A percentile compares a stretch with the other conserved stretches of the same genome.
Evolutionary conservation across 805 yeast genomes (phyloP).

Genomic region (Kluyveromyces wickerhamii): DNA sequence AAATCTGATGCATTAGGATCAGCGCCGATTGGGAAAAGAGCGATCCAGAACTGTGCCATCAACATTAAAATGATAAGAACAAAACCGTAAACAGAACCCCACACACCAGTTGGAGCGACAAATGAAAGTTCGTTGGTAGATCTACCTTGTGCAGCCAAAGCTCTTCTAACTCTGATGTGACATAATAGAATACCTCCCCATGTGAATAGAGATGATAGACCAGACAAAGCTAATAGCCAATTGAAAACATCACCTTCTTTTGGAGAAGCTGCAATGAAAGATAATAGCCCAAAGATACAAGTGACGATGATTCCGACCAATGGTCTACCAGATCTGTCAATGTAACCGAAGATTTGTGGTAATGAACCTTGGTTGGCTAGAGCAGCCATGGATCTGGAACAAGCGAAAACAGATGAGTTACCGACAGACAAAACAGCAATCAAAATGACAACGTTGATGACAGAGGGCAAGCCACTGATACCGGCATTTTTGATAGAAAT

Average conservation of each 20-base stretch:
- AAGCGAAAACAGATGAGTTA: slow-evolving; percentile 62
- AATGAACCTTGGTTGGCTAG: slow-evolving; percentile 57
- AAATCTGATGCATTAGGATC: slow-evolving; percentile 47
- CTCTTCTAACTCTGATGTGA: slow-evolving; percentile 58
- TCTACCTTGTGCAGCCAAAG: slow-evolving; percentile 59
- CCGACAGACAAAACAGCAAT: slow-evolving; percentile 65
- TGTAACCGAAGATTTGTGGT: slow-evolving; percentile 49
- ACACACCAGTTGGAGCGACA: slow-evolving; percentile 57
- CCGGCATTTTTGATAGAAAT: slow-evolving; percentile 62
- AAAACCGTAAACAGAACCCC: slow-evolving; percentile 56
- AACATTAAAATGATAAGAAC: slow-evolving; percentile 51
- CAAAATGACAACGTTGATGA: slow-evolving; percentile 61
- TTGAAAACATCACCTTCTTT: slow-evolving; percentile 48
- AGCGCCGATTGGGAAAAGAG: slow-evolving; percentile 58
- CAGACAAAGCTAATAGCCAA: slow-evolving; percentile 61
- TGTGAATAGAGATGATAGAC: slow-evolving; percentile 52
- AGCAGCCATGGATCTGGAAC: slow-evolving; percentile 58
- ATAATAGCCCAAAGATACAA: slow-evolving; percentile 46
- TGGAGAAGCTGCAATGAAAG: slow-evolving; percentile 48
- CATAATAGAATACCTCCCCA: slow-evolving; percentile 55
- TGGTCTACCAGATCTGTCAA: slow-evolving; percentile 65
- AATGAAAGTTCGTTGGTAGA: slow-evolving; percentile 59
- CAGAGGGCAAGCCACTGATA: slow-evolving; percentile 53
- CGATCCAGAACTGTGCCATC: slow-evolving; percentile 76
- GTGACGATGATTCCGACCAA: slow-evolving; percentile 46